Evolutionary conservation across 140 eudicot species (phyloP).

Genomic region (Bidens hawaiensis): DNA sequence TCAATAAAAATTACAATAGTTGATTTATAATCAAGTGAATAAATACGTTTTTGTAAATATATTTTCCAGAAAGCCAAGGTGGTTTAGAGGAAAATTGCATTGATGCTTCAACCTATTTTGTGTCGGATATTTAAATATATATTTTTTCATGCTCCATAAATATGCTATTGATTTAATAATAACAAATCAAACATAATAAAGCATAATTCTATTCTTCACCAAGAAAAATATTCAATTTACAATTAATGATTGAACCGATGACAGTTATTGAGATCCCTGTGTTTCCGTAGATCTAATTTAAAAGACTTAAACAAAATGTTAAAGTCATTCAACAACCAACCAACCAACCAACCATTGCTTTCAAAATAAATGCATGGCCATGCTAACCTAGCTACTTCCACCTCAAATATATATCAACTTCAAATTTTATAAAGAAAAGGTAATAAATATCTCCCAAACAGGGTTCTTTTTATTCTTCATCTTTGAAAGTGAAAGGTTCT

Average conservation of each 20-base stretch:
- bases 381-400: not conserved
- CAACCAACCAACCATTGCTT: constrained; percentile 29
- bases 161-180: no score
- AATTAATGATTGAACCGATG: constrained; percentile 14
- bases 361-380: constrained; percentile 34
- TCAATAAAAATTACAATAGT: not conserved
- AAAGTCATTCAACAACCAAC: constrained; percentile 24
- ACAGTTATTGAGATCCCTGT: constrained; percentile 5
- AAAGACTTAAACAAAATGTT: not conserved
- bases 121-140: not conserved
- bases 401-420: constrained; percentile 8
- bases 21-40: not conserved
- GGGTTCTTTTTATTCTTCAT: not conserved
- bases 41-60: not conserved
- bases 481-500: not conserved
- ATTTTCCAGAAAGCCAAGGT: not conserved
- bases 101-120: not conserved
- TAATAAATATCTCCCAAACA: constrained; percentile 1
- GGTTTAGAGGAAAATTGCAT: not conserved
- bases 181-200: no score
- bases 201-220: no score
- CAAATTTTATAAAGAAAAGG: not conserved
- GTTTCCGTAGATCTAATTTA: not conserved
- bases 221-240: not conserved
- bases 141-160: not conserved